Conservation (phyloP, 495 filamentous ascomycete genomes). For the Penicillium ochrochloron region DNA sequence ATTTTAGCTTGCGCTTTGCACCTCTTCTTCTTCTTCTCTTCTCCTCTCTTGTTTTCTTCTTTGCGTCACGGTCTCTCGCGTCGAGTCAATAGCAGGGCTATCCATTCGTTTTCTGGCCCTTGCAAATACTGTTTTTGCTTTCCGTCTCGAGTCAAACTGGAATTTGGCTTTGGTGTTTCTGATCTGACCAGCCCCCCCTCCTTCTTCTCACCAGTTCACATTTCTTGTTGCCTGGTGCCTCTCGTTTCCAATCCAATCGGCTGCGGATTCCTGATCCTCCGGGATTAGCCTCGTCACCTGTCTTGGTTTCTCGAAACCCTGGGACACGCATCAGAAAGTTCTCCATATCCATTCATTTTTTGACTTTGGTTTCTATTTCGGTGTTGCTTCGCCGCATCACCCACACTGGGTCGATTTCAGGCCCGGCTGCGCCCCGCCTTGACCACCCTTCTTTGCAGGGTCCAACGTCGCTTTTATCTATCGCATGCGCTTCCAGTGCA, state of each 20-base stretch:
- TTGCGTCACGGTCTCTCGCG: neutral
- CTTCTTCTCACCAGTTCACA: neutral
- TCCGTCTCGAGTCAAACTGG: neutral
- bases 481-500: neutral
- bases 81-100: neutral
- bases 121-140: neutral
- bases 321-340: neutral
- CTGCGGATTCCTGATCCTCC: neutral
- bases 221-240: neutral
- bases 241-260: neutral
- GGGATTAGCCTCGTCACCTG: neutral
- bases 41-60: conserved; percentile 11
- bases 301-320: neutral
- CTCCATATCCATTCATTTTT: neutral
- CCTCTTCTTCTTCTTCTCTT: conserved; percentile 7
- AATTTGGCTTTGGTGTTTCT: neutral
- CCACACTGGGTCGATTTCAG: neutral
- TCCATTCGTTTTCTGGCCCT: conserved; percentile 15
- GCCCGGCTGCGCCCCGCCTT: conserved; percentile 7
- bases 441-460: neutral
- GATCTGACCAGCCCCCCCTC: neutral
- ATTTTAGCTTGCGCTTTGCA: neutral
- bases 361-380: conserved; percentile 2
- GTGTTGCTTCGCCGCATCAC: conserved; percentile 2
- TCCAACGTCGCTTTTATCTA: conserved; percentile 1